These are phyloP conservation scores for Yarrowia hollandica DNA, from an alignment of 805 yeast genomes.

Conservation along the genomic window DNA sequence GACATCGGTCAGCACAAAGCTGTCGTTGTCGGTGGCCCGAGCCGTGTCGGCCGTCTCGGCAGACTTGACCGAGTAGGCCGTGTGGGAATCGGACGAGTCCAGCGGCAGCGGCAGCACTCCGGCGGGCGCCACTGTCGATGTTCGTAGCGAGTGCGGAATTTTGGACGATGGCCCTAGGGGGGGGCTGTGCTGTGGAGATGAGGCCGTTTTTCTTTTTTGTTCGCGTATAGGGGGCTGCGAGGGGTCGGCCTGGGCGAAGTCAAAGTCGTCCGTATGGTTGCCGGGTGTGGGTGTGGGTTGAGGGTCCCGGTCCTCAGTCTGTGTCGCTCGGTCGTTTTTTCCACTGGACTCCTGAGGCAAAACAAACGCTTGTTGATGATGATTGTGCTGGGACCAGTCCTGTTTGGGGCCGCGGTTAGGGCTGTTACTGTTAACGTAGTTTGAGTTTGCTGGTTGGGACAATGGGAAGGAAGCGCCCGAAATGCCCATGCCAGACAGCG, in stretches of 20 bases:
- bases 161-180: not conserved
- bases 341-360: constrained; percentile 8
- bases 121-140: not conserved
- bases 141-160: constrained; percentile 26
- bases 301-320: constrained; percentile 18
- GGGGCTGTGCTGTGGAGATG: constrained; percentile 21
- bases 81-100: constrained; percentile 6
- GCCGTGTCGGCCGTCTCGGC: constrained; percentile 4
- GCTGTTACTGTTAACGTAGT: not conserved
- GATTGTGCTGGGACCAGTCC: constrained; percentile 19
- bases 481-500: not conserved
- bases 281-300: too few species aligned
- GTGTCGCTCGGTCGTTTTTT: constrained; percentile 7
- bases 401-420: constrained; percentile 27
- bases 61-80: constrained; percentile 1
- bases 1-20: constrained; percentile 14
- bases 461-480: not conserved
- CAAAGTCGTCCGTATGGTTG: too few species aligned
- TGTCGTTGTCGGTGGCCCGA: not conserved
- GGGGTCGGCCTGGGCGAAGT: too few species aligned
- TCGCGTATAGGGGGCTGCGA: too few species aligned
- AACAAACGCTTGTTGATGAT: constrained; percentile 7
- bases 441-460: constrained; percentile 22
- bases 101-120: constrained; percentile 17
- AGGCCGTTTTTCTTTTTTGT: too few species aligned